Base-by-base conservation (phyloP, 306 rosid species). In the Vigna trinervia region DNA sequence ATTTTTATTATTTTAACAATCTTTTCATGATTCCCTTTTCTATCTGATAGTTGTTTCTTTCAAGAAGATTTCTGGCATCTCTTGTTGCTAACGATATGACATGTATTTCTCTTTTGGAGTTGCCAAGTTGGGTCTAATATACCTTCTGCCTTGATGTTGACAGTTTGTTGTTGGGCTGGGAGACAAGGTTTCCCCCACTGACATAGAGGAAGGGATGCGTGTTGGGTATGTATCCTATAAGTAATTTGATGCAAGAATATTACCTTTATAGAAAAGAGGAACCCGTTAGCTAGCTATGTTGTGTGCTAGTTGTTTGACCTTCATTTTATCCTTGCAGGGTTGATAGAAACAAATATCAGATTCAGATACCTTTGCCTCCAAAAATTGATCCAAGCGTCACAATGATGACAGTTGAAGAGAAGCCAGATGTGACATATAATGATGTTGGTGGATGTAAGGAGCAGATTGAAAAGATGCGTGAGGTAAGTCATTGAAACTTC, bases 81-180 rank as follows among this genome's bases (percentile, higher is more conserved):
- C 71, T 70, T 46, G 61, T 64, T 82, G 76, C 38, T 34, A 0
- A 34, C 5, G 38, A 34, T 34, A 34, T 34, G 5, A 34, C 38
- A 34, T 34, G 7, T 5, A 28, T 12, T 58, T 36, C 13, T 17
- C 6, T 28, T 22, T 60, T 20, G 36, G 15, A 30, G 20, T 46
- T 57, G 26, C 26, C 9, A 61, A 10, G 52, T 23, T 67, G 28
- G 38, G 61, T 76, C 83, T 91, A 67, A 88, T 41, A 64, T 81
- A 23, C 53, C 73, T 36, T 78, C 12, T 74, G n/a, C 72, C 70
- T 81, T 81, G 56, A 43, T 39, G 74, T 56, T 71, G 74, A 67
- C 92, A 96, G 99, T 96, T 96, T 88, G 99, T 96, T 76, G 99
- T 96, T 64, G 99, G 99, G 69, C 87, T 96, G 14, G 99, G 99